Conservation (phyloP, 805 yeast genomes). For the Teunomyces tritomae region DNA sequence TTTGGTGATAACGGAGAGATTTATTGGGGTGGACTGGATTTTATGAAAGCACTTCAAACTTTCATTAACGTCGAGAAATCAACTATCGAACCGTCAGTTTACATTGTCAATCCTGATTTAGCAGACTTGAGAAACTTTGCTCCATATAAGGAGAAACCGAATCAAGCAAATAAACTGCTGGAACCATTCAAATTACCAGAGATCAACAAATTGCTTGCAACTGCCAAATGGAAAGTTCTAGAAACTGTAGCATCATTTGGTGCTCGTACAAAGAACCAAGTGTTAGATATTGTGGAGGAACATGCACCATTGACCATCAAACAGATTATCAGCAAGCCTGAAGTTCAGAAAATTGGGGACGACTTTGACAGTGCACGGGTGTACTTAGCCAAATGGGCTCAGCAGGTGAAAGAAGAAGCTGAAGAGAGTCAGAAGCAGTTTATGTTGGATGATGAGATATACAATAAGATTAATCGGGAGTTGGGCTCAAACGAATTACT, state of each 20-base stretch:
- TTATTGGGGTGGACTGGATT: constrained; percentile 92
- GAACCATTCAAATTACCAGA: constrained; percentile 29
- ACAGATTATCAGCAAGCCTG: constrained; percentile 68
- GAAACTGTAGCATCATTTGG: constrained; percentile 82
- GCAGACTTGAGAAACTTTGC: constrained; percentile 61
- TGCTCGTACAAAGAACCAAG: constrained; percentile 44
- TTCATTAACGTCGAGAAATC: constrained; percentile 66
- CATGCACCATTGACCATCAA: constrained; percentile 60
- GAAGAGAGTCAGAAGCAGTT: constrained; percentile 53
- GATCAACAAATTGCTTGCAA: constrained; percentile 51
- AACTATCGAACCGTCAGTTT: constrained; percentile 67
- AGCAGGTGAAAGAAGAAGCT: constrained; percentile 89
- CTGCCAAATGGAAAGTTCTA: constrained; percentile 83
- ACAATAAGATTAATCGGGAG: constrained; percentile 56
- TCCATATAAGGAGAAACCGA: constrained; percentile 23
- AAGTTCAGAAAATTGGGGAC: constrained; percentile 74
- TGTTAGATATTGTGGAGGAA: constrained; percentile 62
- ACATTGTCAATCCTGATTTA: constrained; percentile 74
- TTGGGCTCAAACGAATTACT: constrained; percentile 57
- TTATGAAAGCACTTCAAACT: constrained; percentile 52
- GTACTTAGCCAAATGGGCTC: constrained; percentile 95
- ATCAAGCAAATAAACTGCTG: constrained; percentile 4
- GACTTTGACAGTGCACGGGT: constrained; percentile 93
- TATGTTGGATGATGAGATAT: constrained; percentile 58
- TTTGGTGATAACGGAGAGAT: constrained; percentile 54